These are phyloP conservation scores for Trametes sp. DNA, from an alignment of 1,284 basidiomycete genomes.

Conservation along the genomic window DNA sequence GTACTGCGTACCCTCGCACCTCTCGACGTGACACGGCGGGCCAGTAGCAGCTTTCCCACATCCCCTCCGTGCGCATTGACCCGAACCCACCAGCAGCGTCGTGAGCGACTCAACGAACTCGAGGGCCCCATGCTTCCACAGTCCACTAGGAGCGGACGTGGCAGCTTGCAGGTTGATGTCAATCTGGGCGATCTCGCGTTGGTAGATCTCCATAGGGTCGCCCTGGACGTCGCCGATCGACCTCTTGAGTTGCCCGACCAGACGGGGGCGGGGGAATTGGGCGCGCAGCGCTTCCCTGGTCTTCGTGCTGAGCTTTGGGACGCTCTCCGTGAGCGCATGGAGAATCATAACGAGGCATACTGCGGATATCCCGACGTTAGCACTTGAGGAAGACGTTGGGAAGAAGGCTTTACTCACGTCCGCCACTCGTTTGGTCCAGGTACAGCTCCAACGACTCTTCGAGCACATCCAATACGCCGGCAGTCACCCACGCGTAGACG, in stretches of 20 bases:
- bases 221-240: neutral
- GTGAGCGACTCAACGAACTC: constrained; percentile 8
- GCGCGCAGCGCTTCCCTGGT: constrained; percentile 5
- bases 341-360: neutral
- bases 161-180: neutral
- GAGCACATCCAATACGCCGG: constrained; percentile 11
- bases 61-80: constrained; percentile 7
- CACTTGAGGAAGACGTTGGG: too few relatives aligned
- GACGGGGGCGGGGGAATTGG: constrained; percentile 8
- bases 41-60: constrained; percentile 4
- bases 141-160: neutral
- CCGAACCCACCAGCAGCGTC: neutral
- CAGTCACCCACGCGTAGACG: constrained; percentile 1
- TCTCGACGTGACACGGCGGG: neutral
- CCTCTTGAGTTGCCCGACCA: neutral
- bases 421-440: constrained; percentile 1
- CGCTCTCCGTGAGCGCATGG: neutral
- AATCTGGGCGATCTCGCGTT: neutral
- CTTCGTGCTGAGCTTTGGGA: constrained; percentile 2
- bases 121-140: constrained; percentile 16
- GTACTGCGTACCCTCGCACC: constrained; percentile 5
- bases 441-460: constrained; percentile 8
- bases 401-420: constrained; percentile 4
- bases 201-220: neutral
- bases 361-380: neutral